Percentiles rank a stretch among this genome's conserved stretches.
Conservation (phyloP, 1,284 basidiomycete genomes). For the Fereydounia khargensis region DNA sequence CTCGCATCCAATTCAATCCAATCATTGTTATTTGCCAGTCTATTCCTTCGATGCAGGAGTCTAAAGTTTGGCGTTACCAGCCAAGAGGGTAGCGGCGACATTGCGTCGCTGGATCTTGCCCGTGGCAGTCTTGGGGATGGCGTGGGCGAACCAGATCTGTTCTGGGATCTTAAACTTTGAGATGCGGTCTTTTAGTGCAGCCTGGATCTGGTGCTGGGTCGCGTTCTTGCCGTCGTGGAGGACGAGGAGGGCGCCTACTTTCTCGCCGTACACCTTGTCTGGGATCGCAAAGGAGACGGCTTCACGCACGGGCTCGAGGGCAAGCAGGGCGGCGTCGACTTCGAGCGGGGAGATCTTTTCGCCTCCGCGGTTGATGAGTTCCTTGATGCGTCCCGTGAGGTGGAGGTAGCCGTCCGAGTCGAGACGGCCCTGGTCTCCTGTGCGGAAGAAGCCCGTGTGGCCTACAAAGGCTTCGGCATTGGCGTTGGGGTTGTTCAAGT, state of each 20-base stretch:
- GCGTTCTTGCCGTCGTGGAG: slow-evolving; percentile 31
- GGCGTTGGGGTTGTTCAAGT: slow-evolving; percentile 60
- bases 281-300: slow-evolving; percentile 60
- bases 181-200: slow-evolving; percentile 43
- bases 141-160: slow-evolving; percentile 56
- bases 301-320: slow-evolving; percentile 62
- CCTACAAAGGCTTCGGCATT: slow-evolving; percentile 57
- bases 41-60: no score
- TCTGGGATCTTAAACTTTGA: slow-evolving; percentile 59
- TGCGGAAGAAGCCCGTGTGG: slow-evolving; percentile 62
- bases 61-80: slow-evolving; percentile 31
- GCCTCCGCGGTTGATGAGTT: slow-evolving; percentile 61
- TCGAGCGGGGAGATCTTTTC: slow-evolving; percentile 71
- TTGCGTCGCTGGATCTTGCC: slow-evolving; percentile 55
- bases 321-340: slow-evolving; percentile 62
- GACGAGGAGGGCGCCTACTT: slow-evolving; percentile 57
- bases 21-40: no score
- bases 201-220: slow-evolving; percentile 41
- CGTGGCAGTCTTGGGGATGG: slow-evolving; percentile 58
- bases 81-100: slow-evolving; percentile 46
- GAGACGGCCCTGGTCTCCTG: slow-evolving; percentile 68
- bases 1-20: no score
- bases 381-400: slow-evolving; percentile 57
- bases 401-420: slow-evolving; percentile 66
- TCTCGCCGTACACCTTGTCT: slow-evolving; percentile 56